These are phyloP conservation scores for Barnettozyma hawaiiensis DNA, from an alignment of 1,139 yeast species.

Conservation along the genomic window DNA sequence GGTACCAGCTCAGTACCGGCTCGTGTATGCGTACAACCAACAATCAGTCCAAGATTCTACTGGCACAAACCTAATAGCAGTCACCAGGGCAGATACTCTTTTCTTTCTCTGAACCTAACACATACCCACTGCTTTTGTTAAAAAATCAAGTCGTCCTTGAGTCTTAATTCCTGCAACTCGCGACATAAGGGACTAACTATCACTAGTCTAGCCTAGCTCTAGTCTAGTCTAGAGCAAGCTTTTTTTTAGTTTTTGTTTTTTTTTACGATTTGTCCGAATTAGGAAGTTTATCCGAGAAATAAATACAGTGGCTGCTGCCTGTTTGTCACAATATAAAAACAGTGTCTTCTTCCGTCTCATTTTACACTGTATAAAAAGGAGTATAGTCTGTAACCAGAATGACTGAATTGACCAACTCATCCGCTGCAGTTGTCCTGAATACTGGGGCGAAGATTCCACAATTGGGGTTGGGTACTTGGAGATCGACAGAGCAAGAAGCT, in stretches of 20 bases:
- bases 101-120: too few relatives aligned
- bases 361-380: background rate
- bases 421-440: conserved; percentile 35
- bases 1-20: too few relatives aligned
- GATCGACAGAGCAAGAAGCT: conserved; percentile 53
- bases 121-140: too few relatives aligned
- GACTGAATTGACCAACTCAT: conserved; percentile 10
- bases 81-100: too few relatives aligned
- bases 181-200: too few relatives aligned
- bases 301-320: background rate
- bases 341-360: background rate
- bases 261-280: background rate
- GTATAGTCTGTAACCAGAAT: background rate
- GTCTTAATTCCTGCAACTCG: too few relatives aligned
- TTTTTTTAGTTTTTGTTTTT: background rate
- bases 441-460: conserved; percentile 63
- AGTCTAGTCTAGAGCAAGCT: too few relatives aligned
- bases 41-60: too few relatives aligned
- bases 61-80: too few relatives aligned
- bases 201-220: too few relatives aligned
- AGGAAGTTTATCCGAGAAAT: conserved; percentile 1
- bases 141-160: too few relatives aligned
- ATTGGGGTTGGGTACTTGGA: conserved; percentile 80
- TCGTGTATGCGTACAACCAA: too few relatives aligned
- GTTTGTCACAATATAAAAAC: background rate